Base-by-base conservation (phyloP, 176 grass and related monocot genomes). In the Lolium perenne region DNA sequence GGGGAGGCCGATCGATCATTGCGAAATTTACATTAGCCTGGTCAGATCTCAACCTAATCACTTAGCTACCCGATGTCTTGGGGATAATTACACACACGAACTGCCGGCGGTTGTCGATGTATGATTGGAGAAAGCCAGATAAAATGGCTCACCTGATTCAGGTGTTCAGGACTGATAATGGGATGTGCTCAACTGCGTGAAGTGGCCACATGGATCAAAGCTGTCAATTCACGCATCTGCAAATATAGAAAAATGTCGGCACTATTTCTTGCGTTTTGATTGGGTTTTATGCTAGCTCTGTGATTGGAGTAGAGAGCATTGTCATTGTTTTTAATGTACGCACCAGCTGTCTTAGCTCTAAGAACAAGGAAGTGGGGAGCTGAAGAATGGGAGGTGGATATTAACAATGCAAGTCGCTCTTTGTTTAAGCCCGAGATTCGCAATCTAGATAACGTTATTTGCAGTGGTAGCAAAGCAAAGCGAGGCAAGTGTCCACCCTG, bases 391-490 rank as follows among this genome's bases (percentile, higher is more conserved):
- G 51, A 29, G 74, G 45, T 18, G 0, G 38, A 64, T 73, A 35
- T 35, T 82, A 75, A 53, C 70, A 87, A 82, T 46, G 18, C 41
- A 72, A 21, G 32, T 76, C 71, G 25, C 13, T 12, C 29, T 84
- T 85, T 74, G 68, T 84, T 89, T 85, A 61, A n/a, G 43, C 65
- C 41, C 32, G 21, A 76, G 88, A 90, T 90, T 90, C 54, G 77
- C 78, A 26, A 18, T 12, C 10, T 22, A 75, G 88, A 82, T 86
- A 83, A 86, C 17, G 35, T 86, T 73, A 56, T 90, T 76, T 78
- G 79, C 35, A 14, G 23, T 21, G 54, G 3, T 55, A 43, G 54
- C 53, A n/a, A 56, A 76, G 58, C 58, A 59, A 66, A 51, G 26
- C 18, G 57, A 84, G 82, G 72, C 43, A 38, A 38, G 71, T 66